A percentile compares a stretch with the other conserved stretches of the same genome.
Conservation (phyloP, 73 alveolate genomes). For the Tetrahymena malaccensis region DNA sequence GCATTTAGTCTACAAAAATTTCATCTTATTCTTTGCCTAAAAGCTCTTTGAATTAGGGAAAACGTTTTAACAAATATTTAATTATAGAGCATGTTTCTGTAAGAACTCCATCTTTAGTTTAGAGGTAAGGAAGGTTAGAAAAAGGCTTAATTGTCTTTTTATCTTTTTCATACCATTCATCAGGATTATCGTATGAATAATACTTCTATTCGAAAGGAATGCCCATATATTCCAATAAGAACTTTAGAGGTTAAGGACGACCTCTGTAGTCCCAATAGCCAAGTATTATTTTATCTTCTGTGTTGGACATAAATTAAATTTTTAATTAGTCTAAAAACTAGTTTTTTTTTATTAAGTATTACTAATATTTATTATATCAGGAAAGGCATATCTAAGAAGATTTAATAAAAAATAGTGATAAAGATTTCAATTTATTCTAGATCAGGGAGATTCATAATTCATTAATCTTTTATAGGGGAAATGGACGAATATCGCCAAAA, state of each 20-base stretch:
- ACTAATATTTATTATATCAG: background rate
- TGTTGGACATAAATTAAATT: background rate
- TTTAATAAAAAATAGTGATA: background rate
- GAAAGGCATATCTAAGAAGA: background rate
- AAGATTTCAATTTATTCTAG: background rate
- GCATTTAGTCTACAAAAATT: background rate
- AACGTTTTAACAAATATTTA: background rate
- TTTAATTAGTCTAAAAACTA: background rate
- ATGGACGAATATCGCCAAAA: background rate
- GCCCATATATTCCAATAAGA: background rate
- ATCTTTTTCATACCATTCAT: background rate
- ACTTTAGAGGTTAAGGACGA: background rate
- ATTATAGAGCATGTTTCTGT: background rate
- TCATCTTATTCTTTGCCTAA: background rate
- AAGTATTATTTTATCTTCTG: background rate
- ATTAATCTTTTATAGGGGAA: background rate
- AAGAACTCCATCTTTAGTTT: background rate
- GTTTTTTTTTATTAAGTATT: too few species aligned
- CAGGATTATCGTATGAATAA: background rate
- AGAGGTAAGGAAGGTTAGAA: background rate
- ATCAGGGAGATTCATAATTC: background rate
- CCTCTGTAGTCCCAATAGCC: background rate
- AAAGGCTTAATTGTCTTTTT: background rate
- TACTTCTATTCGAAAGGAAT: background rate
- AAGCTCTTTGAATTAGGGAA: background rate